Evolutionary conservation across 2,329 filamentous ascomycete genomes (phyloP).

Genomic region (Phialophora expanda): DNA sequence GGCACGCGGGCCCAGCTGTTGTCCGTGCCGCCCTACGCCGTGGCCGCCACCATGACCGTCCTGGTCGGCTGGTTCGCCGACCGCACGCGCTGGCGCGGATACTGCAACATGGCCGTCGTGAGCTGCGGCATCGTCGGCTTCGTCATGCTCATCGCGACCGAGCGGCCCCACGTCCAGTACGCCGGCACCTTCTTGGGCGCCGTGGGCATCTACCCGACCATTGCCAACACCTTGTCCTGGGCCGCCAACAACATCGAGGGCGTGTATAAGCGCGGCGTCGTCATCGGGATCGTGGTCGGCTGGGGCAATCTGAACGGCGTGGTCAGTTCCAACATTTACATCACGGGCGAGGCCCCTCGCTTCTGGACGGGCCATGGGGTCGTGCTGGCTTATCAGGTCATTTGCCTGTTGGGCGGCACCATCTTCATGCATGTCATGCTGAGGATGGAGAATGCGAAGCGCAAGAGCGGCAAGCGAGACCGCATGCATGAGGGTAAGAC

Average conservation of each 20-base stretch:
- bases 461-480: constrained; percentile 27
- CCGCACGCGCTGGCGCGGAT: constrained; percentile 62
- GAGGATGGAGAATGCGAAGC: constrained; percentile 27
- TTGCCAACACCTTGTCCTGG: constrained; percentile 88
- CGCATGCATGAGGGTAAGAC: constrained; percentile 26
- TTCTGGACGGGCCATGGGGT: constrained; percentile 76
- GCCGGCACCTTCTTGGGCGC: constrained; percentile 83
- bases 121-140: constrained; percentile 77
- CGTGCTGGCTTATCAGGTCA: constrained; percentile 72
- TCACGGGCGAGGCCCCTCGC: constrained; percentile 60
- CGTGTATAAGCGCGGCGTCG: constrained; percentile 87
- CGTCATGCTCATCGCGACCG: constrained; percentile 68
- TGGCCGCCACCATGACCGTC: constrained; percentile 61
- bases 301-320: constrained; percentile 93
- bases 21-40: constrained; percentile 69
- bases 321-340: constrained; percentile 75
- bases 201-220: constrained; percentile 84
- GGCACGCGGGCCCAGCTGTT: constrained; percentile 67
- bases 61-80: constrained; percentile 66
- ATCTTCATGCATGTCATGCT: constrained; percentile 33
- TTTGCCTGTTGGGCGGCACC: constrained; percentile 69
- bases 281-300: constrained; percentile 83
- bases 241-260: constrained; percentile 85
- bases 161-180: constrained; percentile 18
- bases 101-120: constrained; percentile 72